Evolutionary conservation across 1,284 basidiomycete species (phyloP), one percentile per base, ranked within the genome.

Genomic region (Cerioporus squamosus): DNA sequence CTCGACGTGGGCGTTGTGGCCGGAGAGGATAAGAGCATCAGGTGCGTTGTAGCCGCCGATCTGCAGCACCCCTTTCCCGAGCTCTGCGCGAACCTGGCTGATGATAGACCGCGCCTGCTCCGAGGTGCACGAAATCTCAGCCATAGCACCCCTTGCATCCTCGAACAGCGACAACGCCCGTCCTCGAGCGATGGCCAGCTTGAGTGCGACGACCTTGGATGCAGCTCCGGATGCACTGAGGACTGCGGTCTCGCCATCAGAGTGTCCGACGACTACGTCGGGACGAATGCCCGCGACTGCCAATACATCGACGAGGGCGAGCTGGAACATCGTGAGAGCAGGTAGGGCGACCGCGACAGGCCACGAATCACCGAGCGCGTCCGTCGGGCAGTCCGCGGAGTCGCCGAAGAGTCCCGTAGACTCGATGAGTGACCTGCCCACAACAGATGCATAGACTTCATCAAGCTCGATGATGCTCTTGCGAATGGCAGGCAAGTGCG

Each of bases 191-290:
- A 80, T 75, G 1, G 79, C 72, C 2, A 81, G 51, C 62, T 78
- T 66, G n/a, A 81, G 51, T 2, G 75, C 76, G 73, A 80, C 72
- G 9, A 65, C 72, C 54, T 72, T 75, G 0, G 55, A 61, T 2
- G 66, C 72, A 5, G 79, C 74, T 5, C 79, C 79, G 5, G 75
- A 78, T 0, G 77, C 76, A 57, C 80, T 81, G 1, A 80, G 50
- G 14, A 79, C 57, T 0, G 77, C 75, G 1, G 78, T 77, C 62
- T 82, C 80, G 2, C 78, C 78, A 2, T 73, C 71, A 2, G 75
- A 77, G 63, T 79, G 77, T 0, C 78, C 79, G 14, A 80, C 53
- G 14, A 80, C 61, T 2, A 67, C 66, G 44, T 76, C 69, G 0
- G 79, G 77, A 14, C 55, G 59, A 33, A 79, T 51, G 14, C 76